phyloP scores from a whole-genome alignment of 2,329 filamentous ascomycete genomes.

The Fusarium heterosporum region DNA sequence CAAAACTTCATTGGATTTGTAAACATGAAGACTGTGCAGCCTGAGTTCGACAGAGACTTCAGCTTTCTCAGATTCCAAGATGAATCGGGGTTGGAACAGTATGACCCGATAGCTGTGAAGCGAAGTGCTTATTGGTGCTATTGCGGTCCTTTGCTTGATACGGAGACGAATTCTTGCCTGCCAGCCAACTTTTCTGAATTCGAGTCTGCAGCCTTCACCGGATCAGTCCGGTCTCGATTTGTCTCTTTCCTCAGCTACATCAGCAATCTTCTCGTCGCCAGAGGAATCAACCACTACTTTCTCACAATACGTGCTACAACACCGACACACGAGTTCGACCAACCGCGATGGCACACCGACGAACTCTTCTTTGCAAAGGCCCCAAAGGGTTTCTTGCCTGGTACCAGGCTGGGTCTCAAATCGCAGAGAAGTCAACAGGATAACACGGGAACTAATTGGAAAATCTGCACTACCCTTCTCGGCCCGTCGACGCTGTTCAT shows the following conservation, averaged over 20 bases:
- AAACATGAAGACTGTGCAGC: neutral
- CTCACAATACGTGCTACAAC: conserved; percentile 60
- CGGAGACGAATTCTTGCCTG: conserved; percentile 26
- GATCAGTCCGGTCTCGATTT: conserved; percentile 51
- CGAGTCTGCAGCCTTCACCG: conserved; percentile 50
- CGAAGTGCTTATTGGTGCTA: conserved; percentile 58
- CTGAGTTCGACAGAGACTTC: conserved; percentile 6
- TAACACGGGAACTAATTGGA: conserved; percentile 56
- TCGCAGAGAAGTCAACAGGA: neutral
- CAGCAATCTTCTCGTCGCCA: conserved; percentile 52
- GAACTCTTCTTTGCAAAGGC: conserved; percentile 57
- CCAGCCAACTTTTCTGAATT: conserved; percentile 56
- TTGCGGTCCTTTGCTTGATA: conserved; percentile 55
- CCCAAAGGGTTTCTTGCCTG: conserved; percentile 30
- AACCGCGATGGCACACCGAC: conserved; percentile 62
- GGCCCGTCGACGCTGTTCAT: conserved; percentile 62
- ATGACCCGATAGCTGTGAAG: conserved; percentile 33
- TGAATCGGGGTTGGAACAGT: neutral
- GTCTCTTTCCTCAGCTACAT: conserved; percentile 56
- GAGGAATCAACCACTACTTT: conserved; percentile 58
- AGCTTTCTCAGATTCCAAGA: conserved; percentile 20
- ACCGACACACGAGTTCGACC: conserved; percentile 57
- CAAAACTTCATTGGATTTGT: no score
- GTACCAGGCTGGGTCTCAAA: conserved; percentile 18
- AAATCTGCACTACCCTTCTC: conserved; percentile 60